Evolutionary conservation across 495 filamentous ascomycete species (phyloP).

Genomic region (Glutinoglossum americanum): DNA sequence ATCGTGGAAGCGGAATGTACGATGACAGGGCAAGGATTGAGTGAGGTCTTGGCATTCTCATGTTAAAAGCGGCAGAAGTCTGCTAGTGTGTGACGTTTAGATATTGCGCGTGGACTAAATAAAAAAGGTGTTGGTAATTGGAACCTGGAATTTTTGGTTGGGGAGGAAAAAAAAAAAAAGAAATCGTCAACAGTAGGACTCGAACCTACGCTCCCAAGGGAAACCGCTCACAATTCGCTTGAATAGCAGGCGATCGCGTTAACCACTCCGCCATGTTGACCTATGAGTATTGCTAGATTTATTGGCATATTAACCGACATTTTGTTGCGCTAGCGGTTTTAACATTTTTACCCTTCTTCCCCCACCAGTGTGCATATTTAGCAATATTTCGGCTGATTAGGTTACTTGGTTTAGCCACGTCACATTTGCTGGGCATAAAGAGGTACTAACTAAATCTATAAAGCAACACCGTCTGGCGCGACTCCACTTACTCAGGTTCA

Average conservation of each 20-base stretch:
- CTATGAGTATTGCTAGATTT: not conserved
- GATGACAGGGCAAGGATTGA: not conserved
- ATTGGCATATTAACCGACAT: not conserved
- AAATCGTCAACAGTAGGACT: not conserved
- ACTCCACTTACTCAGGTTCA: too few relatives aligned
- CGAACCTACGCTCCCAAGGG: slow-evolving; percentile 1
- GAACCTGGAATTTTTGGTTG: not conserved
- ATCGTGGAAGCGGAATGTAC: too few relatives aligned
- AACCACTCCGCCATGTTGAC: slow-evolving; percentile 1
- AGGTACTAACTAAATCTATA: not conserved
- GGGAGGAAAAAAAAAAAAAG: not conserved
- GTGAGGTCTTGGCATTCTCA: not conserved
- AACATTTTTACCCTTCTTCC: too few relatives aligned
- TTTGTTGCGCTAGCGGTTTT: not conserved
- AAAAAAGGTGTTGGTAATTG: too few relatives aligned
- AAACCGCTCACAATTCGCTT: not conserved
- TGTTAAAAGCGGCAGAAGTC: too few relatives aligned
- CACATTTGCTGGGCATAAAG: not conserved
- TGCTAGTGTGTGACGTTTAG: too few relatives aligned
- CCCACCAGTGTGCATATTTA: too few relatives aligned
- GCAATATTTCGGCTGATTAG: not conserved
- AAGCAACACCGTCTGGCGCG: not conserved
- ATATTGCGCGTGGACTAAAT: too few relatives aligned
- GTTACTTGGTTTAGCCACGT: not conserved
- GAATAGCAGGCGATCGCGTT: slow-evolving; percentile 1